A percentile compares a stretch with the other conserved stretches of the same genome.
Conservation (phyloP, 2,329 filamentous ascomycete genomes). For the Fusarium circinatum region DNA sequence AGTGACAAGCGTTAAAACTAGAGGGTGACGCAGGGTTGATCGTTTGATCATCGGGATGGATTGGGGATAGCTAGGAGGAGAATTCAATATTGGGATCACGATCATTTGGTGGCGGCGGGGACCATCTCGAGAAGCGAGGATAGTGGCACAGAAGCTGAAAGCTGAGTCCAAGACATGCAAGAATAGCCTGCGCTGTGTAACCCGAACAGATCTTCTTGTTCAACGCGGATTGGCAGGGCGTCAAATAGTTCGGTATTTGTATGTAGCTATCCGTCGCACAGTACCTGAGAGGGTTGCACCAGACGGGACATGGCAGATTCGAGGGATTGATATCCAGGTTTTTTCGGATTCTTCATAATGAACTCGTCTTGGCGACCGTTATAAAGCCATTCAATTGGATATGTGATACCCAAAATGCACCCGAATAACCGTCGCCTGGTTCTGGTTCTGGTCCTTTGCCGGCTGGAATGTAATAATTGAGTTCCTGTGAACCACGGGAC, state of each 20-base stretch:
- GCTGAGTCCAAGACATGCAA: constrained; percentile 3
- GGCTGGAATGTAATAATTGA: constrained; percentile 13
- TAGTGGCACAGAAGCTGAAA: constrained; percentile 16
- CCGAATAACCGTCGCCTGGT: constrained; percentile 8
- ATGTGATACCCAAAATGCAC: not conserved
- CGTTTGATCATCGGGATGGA: constrained; percentile 21
- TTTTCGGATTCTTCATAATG: not conserved
- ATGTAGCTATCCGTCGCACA: constrained; percentile 16
- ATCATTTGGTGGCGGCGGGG: constrained; percentile 35
- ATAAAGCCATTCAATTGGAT: not conserved
- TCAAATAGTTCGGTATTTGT: constrained; percentile 3
- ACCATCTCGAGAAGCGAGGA: constrained; percentile 2
- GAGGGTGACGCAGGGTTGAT: constrained; percentile 10
- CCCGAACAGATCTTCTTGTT: not conserved
- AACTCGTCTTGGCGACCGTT: constrained; percentile 8
- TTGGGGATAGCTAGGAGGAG: not conserved
- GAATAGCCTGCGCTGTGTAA: constrained; percentile 10
- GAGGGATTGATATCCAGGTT: not conserved
- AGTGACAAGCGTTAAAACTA: constrained; percentile 13
- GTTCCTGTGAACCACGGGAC: constrained; percentile 2
- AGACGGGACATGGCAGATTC: not conserved
- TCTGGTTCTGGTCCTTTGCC: not conserved
- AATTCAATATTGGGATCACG: not conserved
- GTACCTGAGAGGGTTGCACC: constrained; percentile 2
- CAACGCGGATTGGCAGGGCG: constrained; percentile 16